phyloP scores from a whole-genome alignment of 106 monocot species.

The Agapanthus africanus region DNA sequence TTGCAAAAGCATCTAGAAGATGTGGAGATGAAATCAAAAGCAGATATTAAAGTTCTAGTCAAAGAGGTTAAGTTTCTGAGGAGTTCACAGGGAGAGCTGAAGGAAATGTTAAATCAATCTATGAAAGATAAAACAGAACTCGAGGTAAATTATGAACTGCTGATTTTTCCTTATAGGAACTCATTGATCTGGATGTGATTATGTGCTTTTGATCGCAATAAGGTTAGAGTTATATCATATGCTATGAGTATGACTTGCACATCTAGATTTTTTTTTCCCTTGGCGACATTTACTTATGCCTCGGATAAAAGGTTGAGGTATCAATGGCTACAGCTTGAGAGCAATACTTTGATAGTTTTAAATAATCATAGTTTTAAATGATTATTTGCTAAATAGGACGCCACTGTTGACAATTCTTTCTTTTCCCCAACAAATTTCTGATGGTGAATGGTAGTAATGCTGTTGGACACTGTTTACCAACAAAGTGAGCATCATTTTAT shows the following conservation, averaged over 20 bases:
- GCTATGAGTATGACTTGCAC: neutral
- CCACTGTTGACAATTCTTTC: neutral
- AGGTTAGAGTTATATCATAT: neutral
- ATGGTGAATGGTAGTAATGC: neutral
- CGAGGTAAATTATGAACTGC: conserved; percentile 39
- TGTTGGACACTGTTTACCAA: too few species aligned
- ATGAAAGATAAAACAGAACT: conserved; percentile 57
- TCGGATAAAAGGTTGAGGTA: too few species aligned
- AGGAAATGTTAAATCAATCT: conserved; percentile 49
- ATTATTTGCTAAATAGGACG: neutral
- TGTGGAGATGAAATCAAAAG: conserved; percentile 73
- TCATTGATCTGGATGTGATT: neutral
- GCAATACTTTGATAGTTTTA: neutral
- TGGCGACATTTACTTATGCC: neutral
- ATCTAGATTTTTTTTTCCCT: neutral
- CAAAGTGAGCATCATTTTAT: too few species aligned
- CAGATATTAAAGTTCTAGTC: conserved; percentile 72
- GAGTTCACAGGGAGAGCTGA: conserved; percentile 72
- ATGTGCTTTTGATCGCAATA: neutral
- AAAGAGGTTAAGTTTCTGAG: conserved; percentile 81
- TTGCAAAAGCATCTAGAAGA: conserved; percentile 48
- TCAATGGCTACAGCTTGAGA: neutral
- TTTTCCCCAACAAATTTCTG: neutral
- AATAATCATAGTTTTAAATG: neutral
- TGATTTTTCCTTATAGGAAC: neutral